Percentiles rank a stretch among this genome's conserved stretches.
phyloP scores from a whole-genome alignment of 371 early-diverging fungal species.

The Apophysomyces sp. region DNA sequence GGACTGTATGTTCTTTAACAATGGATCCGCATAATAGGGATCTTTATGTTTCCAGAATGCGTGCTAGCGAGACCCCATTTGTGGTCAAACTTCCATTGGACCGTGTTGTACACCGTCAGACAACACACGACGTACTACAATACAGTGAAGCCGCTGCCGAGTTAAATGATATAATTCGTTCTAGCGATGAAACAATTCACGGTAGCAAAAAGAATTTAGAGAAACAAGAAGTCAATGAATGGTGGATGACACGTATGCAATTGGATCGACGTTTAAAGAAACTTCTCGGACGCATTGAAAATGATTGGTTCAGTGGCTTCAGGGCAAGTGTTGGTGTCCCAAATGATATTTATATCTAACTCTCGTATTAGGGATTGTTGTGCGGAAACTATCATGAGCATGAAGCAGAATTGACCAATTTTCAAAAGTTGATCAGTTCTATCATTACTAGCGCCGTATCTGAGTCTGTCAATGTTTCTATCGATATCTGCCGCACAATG shows the following conservation, averaged over 20 bases:
- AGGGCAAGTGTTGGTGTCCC: conserved; percentile 24
- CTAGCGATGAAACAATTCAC: conserved; percentile 55
- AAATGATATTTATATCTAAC: background rate
- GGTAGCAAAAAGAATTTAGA: conserved; percentile 35
- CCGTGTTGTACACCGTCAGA: conserved; percentile 50
- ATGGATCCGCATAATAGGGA: conserved; percentile 64
- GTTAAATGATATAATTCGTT: conserved; percentile 56
- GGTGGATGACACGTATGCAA: conserved; percentile 76
- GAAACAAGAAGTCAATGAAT: conserved; percentile 61
- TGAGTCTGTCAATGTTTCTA: conserved; percentile 42
- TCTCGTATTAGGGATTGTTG: conserved; percentile 19
- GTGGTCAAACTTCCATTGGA: conserved; percentile 74
- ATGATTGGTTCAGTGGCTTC: conserved; percentile 83
- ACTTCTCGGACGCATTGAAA: conserved; percentile 65
- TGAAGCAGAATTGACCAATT: conserved; percentile 16
- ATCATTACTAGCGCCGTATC: conserved; percentile 14
- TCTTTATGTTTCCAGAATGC: conserved; percentile 66
- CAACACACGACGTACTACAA: conserved; percentile 30
- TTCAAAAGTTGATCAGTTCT: conserved; percentile 17
- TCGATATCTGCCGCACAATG: conserved; percentile 57
- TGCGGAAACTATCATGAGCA: conserved; percentile 20
- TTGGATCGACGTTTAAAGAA: conserved; percentile 67
- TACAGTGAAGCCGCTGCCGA: conserved; percentile 43
- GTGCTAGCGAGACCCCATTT: conserved; percentile 48
- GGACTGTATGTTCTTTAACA: conserved; percentile 76